Conservation (phyloP, 345 rosid species). For the Diplotaxis tenuifolia region DNA sequence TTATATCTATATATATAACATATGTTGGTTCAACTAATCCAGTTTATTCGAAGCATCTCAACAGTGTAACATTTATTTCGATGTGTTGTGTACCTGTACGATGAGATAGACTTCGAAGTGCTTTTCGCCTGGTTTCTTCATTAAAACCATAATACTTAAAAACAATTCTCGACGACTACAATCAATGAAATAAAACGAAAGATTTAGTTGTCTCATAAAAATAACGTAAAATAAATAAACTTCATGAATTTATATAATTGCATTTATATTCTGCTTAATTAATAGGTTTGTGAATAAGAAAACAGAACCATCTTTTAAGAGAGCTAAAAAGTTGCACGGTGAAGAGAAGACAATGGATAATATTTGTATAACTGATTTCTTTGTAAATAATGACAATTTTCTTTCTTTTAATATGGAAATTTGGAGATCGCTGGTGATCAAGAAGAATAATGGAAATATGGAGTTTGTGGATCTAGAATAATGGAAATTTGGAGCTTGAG, state of each 20-base stretch:
- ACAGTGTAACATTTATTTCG: background rate
- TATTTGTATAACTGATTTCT: no score
- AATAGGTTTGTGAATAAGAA: background rate
- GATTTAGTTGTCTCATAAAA: background rate
- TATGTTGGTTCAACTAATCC: background rate
- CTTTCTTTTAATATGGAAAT: background rate
- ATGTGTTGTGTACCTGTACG: background rate
- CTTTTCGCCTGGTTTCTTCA: background rate
- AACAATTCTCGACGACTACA: conserved; percentile 5
- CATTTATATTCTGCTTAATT: background rate
- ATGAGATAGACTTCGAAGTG: background rate
- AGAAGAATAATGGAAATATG: background rate
- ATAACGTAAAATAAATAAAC: background rate
- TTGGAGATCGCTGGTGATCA: background rate
- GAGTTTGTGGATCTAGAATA: background rate
- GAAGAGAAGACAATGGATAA: no score
- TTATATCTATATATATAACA: background rate
- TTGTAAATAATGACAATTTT: background rate
- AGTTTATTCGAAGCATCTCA: background rate
- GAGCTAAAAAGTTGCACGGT: background rate
- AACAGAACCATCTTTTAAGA: background rate
- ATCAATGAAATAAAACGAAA: background rate
- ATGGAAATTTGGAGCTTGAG: background rate
- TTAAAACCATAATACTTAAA: background rate
- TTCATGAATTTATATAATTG: background rate